Conservation (phyloP, 352 stramenopile species). For the Phytophthora sansomeana region DNA sequence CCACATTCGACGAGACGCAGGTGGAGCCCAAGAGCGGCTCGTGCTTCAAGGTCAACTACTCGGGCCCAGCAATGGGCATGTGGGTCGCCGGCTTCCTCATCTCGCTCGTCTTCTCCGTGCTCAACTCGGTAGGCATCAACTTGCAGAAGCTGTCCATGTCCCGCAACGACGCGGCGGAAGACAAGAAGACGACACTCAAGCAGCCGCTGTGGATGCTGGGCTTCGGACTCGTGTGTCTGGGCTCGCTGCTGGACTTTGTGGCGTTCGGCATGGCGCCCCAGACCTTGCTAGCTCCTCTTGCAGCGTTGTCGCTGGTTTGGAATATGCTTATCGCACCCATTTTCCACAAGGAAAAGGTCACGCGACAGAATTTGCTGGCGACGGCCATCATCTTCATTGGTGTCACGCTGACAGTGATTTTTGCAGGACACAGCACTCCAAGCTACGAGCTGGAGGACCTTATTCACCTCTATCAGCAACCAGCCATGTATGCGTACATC, state of each 20-base stretch:
- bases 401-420: constrained; percentile 91
- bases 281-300: constrained; percentile 90
- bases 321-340: constrained; percentile 93
- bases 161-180: constrained; percentile 67
- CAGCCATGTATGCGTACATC: constrained; percentile 88
- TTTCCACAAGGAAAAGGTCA: constrained; percentile 92
- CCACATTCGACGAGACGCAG: constrained; percentile 43
- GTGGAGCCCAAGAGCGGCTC: constrained; percentile 75
- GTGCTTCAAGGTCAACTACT: constrained; percentile 84
- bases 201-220: constrained; percentile 92
- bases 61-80: constrained; percentile 76
- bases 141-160: constrained; percentile 92
- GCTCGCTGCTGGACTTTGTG: constrained; percentile 91
- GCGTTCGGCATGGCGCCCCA: constrained; percentile 93
- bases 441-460: constrained; percentile 90
- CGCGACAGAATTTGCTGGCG: constrained; percentile 77
- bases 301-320: constrained; percentile 90
- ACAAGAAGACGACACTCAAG: constrained; percentile 80
- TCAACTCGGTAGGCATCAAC: constrained; percentile 93
- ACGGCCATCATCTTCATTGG: constrained; percentile 91
- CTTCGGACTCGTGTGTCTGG: constrained; percentile 82
- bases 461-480: constrained; percentile 81
- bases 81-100: constrained; percentile 90
- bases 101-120: constrained; percentile 88
- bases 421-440: constrained; percentile 86